phyloP scores from a whole-genome alignment of 805 yeast genomes.

The Metahyphopichia silvanorum region DNA sequence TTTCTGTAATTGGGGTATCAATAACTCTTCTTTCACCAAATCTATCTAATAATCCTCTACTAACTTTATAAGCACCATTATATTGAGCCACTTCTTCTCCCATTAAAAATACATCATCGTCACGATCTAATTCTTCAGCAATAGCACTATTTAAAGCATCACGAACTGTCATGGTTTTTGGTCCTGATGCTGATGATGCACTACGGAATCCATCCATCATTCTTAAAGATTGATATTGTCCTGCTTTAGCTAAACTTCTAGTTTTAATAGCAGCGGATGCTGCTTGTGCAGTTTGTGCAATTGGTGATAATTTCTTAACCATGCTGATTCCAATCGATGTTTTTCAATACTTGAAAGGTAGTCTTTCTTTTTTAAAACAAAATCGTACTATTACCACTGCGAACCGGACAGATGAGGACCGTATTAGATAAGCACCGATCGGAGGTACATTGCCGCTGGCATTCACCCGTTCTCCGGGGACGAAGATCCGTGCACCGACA shows the following conservation, averaged over 20 bases:
- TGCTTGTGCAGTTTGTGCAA: constrained; percentile 43
- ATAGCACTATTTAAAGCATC: constrained; percentile 94
- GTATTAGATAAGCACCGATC: no score
- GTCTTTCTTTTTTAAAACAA: no score
- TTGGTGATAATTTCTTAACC: constrained; percentile 23
- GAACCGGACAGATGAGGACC: constrained; percentile 30
- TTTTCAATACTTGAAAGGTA: not conserved
- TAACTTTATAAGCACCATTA: constrained; percentile 98
- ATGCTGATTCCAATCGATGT: not conserved
- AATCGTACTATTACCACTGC: no score
- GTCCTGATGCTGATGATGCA: constrained; percentile 49
- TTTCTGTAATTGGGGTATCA: constrained; percentile 98
- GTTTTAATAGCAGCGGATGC: constrained; percentile 34
- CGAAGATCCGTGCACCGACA: no score
- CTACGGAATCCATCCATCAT: constrained; percentile 32
- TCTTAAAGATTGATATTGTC: constrained; percentile 34
- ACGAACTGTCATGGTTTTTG: constrained; percentile 80
- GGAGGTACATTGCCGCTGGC: no score
- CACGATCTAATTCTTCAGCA: constrained; percentile 97
- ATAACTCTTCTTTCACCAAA: constrained; percentile 91
- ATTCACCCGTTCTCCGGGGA: no score
- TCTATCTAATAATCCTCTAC: constrained; percentile 92
- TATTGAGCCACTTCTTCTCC: constrained; percentile 99
- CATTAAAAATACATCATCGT: constrained; percentile 88
- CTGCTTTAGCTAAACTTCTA: constrained; percentile 22